Evolutionary conservation across 106 monocot species (phyloP), one percentile per base, ranked within the genome.

Genomic region (Ottelia alismoides): DNA sequence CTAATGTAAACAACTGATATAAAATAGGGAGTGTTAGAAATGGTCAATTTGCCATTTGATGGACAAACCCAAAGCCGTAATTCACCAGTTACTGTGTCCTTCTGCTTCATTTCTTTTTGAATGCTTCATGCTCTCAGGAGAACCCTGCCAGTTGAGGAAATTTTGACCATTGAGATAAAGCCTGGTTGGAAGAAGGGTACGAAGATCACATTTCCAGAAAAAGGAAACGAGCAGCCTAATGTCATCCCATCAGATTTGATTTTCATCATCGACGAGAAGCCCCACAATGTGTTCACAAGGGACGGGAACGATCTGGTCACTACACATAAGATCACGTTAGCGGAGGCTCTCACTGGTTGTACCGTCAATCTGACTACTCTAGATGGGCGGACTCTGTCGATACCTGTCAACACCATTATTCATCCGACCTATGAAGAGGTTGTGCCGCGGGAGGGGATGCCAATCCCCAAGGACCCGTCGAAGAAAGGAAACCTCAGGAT

Each of bases 161-260:
- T 60, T 0, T 11, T 68, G 11, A 44, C 31, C n/a, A 60, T 68
- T 16, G 68, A 68, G 18, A 51, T 68, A 25, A 68, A 68, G 27
- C 68, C 68, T 28, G 68, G 68, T 0, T 60, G 68, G 68, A 68
- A 68, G 60, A 68, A 68, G 40, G 68, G 68, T 2, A 68, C 60
- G 2, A 68, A 68, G 52, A 59, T 68, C 58, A 68, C 68, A 1
- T 68, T 60, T 28, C 52, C 60, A 3, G 68, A 68, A 44, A 68
- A 68, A 28, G 68, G 68, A 21, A 68, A 68, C 21, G 68, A 68
- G 44, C 59, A 60, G 26, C n/a, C 60, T 24, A 68, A 68, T 35
- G 40, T 52, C 25, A 59, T 52, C 18, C 52, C 68, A 0, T 49
- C 68, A 0, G 68, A 68, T 52, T 29, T 68, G 0, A 45, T 68